A percentile compares a stretch with the other conserved stretches of the same genome.
Conservation (phyloP, 2,329 filamentous ascomycete species). For the Beauveria sp. region DNA sequence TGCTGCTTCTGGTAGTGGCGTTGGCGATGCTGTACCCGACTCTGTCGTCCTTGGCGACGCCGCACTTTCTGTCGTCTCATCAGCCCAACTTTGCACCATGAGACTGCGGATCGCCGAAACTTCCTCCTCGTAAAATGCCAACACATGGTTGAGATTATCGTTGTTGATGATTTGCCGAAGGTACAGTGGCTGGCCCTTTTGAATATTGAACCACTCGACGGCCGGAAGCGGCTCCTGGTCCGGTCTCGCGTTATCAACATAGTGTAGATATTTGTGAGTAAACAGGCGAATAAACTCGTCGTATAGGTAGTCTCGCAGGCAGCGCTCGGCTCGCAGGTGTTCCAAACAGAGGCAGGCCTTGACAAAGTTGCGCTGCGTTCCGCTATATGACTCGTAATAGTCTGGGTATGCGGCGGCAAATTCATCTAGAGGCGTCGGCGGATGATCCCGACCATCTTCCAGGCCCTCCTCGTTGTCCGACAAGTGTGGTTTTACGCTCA, state of each 20-base stretch:
- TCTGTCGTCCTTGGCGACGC: neutral
- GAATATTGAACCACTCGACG: slow-evolving; percentile 34
- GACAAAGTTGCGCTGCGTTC: slow-evolving; percentile 34
- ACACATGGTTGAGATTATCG: slow-evolving; percentile 26
- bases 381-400: slow-evolving; percentile 32
- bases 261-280: slow-evolving; percentile 32
- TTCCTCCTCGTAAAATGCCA: slow-evolving; percentile 26
- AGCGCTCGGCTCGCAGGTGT: slow-evolving; percentile 25
- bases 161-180: slow-evolving; percentile 26
- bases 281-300: slow-evolving; percentile 46
- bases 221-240: slow-evolving; percentile 26
- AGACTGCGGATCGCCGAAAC: slow-evolving; percentile 14
- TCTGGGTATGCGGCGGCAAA: slow-evolving; percentile 37
- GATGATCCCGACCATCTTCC: neutral
- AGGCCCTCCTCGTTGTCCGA: neutral
- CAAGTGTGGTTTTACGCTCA: neutral
- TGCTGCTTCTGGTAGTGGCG: neutral
- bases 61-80: neutral
- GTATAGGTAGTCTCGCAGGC: slow-evolving; percentile 36
- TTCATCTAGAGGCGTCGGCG: slow-evolving; percentile 24
- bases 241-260: slow-evolving; percentile 25
- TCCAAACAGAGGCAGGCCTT: slow-evolving; percentile 36
- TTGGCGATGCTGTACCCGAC: neutral
- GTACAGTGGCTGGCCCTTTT: slow-evolving; percentile 22
- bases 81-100: neutral